These are phyloP conservation scores for Neonectria magnoliae DNA, from an alignment of 2,329 filamentous ascomycete genomes.

Conservation along the genomic window DNA sequence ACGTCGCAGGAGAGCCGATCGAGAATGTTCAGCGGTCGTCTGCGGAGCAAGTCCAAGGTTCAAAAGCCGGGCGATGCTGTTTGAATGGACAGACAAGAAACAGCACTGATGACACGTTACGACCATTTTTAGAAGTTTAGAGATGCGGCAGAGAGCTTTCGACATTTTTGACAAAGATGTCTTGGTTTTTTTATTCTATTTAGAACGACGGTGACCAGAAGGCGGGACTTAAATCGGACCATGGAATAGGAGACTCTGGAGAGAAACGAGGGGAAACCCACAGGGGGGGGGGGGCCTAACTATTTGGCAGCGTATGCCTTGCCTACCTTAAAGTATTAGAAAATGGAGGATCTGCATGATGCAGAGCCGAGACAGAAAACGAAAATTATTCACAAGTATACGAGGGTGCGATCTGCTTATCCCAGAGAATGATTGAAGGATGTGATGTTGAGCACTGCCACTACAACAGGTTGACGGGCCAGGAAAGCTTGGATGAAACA, in stretches of 20 bases:
- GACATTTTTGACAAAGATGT: not conserved
- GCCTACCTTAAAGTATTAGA: not conserved
- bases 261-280: not conserved
- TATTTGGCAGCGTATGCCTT: not conserved
- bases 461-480: not conserved
- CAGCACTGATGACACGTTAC: constrained; percentile 15
- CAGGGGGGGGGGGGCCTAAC: not conserved
- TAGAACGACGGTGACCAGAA: not conserved
- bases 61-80: constrained; percentile 42
- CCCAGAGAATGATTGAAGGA: not conserved
- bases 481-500: constrained; percentile 5
- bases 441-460: constrained; percentile 5
- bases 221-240: not conserved
- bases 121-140: constrained; percentile 11
- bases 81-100: constrained; percentile 22
- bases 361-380: not conserved
- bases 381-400: not conserved
- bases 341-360: not conserved
- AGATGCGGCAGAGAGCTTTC: constrained; percentile 1
- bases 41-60: constrained; percentile 44
- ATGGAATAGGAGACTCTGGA: not conserved
- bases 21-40: constrained; percentile 43
- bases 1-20: constrained; percentile 41
- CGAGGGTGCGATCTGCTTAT: not conserved
- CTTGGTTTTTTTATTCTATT: not conserved